Base-by-base conservation (phyloP, 495 filamentous ascomycete species). In the Clavariopsis aquatica region DNA sequence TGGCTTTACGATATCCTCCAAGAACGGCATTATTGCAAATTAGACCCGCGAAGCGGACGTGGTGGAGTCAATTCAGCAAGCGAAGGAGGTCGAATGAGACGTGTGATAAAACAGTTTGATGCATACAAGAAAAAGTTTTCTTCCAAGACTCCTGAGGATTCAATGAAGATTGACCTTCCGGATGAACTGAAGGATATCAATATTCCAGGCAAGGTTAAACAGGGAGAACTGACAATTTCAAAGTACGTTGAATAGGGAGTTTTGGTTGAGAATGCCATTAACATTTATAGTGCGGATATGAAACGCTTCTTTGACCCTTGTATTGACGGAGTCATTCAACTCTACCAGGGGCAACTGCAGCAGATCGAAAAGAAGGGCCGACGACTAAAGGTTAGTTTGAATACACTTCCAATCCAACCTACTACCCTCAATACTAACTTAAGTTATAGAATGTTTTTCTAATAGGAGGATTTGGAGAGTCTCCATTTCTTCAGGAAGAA, bases 381-480 rank as follows among this genome's bases (percentile, higher is more conserved):
- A 8, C 24, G 55, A 1, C 19, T 55, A 9, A 41, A 34, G 45
- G 54, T 58, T 15, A 23, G 43, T 12, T 15, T 10, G 7, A 22
- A 27, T 3, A 19, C 5, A 28, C 27, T 26, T n/a, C n/a, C n/a
- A n/a, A n/a, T n/a, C n/a, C n/a, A n/a, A n/a, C n/a, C n/a, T n/a
- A n/a, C n/a, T n/a, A n/a, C n/a, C n/a, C n/a, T n/a, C n/a, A n/a
- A n/a, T n/a, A n/a, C 49, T 27, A 38, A 51, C 28, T 52, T 19
- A 12, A 15, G 10, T 36, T 36, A 29, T 52, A 68, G 59, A 41
- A 36, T 19, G 41, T 69, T 23, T 69, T 69, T 55, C 49, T 69
- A 6, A 45, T 64, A 31, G 66, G 66, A 10, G 66, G 66, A 3
- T 69, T 69, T 26, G 49, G 54, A 1, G 66, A 69, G 46, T 64